Conservation (phyloP, 768 basidiomycete species). For the Filobasidium wieringae region DNA sequence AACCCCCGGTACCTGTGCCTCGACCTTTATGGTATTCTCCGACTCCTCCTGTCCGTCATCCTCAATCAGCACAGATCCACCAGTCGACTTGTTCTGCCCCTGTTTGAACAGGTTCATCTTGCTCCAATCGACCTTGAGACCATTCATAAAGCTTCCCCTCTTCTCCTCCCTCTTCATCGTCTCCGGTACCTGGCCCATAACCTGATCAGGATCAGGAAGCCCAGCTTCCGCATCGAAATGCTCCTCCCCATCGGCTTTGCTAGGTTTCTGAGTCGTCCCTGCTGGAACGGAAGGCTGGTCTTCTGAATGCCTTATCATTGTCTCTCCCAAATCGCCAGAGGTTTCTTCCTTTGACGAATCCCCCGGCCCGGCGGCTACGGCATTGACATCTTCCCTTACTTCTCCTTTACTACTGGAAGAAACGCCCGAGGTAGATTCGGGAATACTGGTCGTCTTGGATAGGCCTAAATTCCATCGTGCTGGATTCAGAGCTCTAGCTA, state of each 20-base stretch:
- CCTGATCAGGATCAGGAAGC: not conserved
- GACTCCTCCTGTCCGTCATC: not conserved
- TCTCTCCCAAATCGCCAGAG: slow-evolving; percentile 8
- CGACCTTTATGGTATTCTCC: not conserved
- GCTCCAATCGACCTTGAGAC: slow-evolving; percentile 3
- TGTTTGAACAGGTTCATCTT: slow-evolving; percentile 3
- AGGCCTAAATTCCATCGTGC: slow-evolving; percentile 1
- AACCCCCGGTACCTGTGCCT: slow-evolving; percentile 7
- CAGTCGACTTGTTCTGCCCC: not conserved
- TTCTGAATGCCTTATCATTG: not conserved
- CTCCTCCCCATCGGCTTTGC: not conserved
- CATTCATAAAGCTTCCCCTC: slow-evolving; percentile 3
- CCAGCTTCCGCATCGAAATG: not conserved
- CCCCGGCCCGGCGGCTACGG: not conserved
- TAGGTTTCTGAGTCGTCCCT: not conserved
- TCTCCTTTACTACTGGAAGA: not conserved
- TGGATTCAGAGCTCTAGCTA: slow-evolving; percentile 11
- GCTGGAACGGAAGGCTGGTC: not conserved
- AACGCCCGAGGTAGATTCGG: not conserved
- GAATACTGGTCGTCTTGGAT: not conserved
- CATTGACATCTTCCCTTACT: not conserved
- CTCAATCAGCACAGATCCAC: not conserved
- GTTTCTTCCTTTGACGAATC: not conserved
- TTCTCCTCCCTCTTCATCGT: slow-evolving; percentile 7
- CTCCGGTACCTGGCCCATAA: slow-evolving; percentile 6